phyloP scores from a whole-genome alignment of 2,329 filamentous ascomycete genomes.

The Periglandula ipomoeae region DNA sequence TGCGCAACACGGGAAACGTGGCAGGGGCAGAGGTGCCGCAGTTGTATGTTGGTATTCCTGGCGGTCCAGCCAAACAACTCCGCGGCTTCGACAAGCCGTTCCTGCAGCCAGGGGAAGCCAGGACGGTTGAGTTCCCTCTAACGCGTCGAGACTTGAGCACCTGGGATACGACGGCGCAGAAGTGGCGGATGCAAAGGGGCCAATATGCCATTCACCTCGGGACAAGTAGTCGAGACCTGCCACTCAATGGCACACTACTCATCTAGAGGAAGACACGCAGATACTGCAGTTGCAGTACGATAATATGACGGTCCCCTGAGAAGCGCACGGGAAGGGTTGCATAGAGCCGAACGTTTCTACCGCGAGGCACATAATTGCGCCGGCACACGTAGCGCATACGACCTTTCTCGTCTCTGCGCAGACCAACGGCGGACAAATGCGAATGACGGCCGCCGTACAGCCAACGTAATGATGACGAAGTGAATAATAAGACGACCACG shows the following conservation, averaged over 20 bases:
- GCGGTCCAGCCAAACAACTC: slow-evolving; percentile 46
- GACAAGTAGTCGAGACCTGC: slow-evolving; percentile 36
- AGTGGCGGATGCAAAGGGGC: slow-evolving; percentile 46
- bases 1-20: slow-evolving; percentile 33
- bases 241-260: slow-evolving; percentile 28
- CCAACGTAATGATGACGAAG: neutral
- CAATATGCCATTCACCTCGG: slow-evolving; percentile 37
- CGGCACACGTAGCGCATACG: too few relatives aligned
- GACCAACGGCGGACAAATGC: neutral
- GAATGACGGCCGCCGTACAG: neutral
- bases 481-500: too few relatives aligned
- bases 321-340: too few relatives aligned
- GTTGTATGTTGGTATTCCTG: slow-evolving; percentile 38
- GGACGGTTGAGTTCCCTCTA: slow-evolving; percentile 40
- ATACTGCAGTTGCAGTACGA: too few relatives aligned
- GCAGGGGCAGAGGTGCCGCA: slow-evolving; percentile 39
- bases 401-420: too few relatives aligned
- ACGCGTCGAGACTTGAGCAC: slow-evolving; percentile 57
- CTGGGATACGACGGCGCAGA: slow-evolving; percentile 53
- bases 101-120: slow-evolving; percentile 34
- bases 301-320: neutral
- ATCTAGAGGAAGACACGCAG: slow-evolving; percentile 16
- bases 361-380: too few relatives aligned
- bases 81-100: slow-evolving; percentile 56
- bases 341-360: too few relatives aligned